phyloP scores from a whole-genome alignment of 768 basidiomycete species.

The Amanita thiersii region DNA sequence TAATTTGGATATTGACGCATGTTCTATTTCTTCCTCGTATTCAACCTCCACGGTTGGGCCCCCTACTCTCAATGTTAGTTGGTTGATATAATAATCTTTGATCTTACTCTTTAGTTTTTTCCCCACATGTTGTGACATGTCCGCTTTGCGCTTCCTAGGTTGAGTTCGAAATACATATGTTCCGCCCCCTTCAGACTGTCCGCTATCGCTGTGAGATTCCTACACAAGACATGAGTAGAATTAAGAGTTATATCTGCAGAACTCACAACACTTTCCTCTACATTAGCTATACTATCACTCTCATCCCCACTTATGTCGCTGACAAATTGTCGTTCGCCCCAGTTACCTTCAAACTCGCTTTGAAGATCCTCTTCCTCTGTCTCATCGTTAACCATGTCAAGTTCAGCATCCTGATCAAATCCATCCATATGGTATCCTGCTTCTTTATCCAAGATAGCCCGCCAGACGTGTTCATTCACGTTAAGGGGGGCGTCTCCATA shows the following conservation, averaged over 20 bases:
- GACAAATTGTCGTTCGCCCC: constrained; percentile 64
- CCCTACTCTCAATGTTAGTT: constrained; percentile 25
- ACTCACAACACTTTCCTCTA: constrained; percentile 64
- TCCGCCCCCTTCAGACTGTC: constrained; percentile 29
- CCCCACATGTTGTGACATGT: constrained; percentile 43
- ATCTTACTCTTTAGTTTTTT: constrained; percentile 55
- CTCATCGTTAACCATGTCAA: constrained; percentile 49
- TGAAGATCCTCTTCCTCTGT: constrained; percentile 51
- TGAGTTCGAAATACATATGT: constrained; percentile 29
- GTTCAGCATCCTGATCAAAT: constrained; percentile 36
- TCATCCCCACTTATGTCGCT: constrained; percentile 69
- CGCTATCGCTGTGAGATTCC: constrained; percentile 32
- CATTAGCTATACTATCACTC: constrained; percentile 52
- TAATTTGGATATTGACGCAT: constrained; percentile 44
- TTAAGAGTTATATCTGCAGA: constrained; percentile 21
- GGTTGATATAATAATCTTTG: neutral
- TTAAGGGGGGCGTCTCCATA: constrained; percentile 97
- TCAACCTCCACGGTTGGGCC: constrained; percentile 89
- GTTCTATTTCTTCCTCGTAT: constrained; percentile 90
- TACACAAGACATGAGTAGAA: neutral
- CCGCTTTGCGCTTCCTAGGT: constrained; percentile 67
- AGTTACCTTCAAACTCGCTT: constrained; percentile 43
- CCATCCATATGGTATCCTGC: constrained; percentile 32
- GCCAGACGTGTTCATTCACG: constrained; percentile 97
- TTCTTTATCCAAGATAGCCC: constrained; percentile 81